Evolutionary conservation across 176 grass and related monocot species (phyloP).

Genomic region (Oryza longistaminata): DNA sequence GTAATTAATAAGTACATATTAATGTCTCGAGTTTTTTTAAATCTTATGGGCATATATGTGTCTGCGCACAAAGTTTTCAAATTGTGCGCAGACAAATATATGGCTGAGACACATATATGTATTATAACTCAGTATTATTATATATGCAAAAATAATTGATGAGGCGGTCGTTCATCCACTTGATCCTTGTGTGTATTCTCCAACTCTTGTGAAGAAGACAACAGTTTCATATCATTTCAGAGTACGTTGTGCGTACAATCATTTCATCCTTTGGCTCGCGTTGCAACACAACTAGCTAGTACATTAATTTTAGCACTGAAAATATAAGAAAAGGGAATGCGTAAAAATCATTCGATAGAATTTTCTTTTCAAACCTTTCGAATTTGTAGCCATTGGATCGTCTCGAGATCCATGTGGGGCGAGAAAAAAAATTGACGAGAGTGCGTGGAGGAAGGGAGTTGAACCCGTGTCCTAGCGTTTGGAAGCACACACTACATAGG

Average conservation of each 20-base stretch:
- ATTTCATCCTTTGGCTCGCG: conserved; percentile 23
- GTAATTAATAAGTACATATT: too few relatives aligned
- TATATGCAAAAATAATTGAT: neutral
- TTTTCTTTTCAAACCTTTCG: too few relatives aligned
- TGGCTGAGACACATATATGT: neutral
- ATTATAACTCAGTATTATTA: neutral
- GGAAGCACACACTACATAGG: too few relatives aligned
- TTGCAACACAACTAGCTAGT: neutral
- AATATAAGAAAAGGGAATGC: neutral
- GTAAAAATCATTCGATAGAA: too few relatives aligned
- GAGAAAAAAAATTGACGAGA: too few relatives aligned
- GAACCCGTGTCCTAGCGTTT: too few relatives aligned
- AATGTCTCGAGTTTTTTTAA: too few relatives aligned
- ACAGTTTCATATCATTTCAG: conserved; percentile 38
- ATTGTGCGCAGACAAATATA: neutral
- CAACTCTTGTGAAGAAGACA: conserved; percentile 16
- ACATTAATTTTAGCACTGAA: neutral
- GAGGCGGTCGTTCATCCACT: neutral
- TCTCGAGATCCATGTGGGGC: too few relatives aligned
- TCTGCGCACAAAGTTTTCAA: too few relatives aligned
- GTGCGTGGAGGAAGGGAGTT: too few relatives aligned
- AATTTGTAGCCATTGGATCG: too few relatives aligned
- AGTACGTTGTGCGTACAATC: conserved; percentile 18
- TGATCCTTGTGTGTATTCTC: neutral
- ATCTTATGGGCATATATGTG: too few relatives aligned